A percentile compares a stretch with the other conserved stretches of the same genome.
Conservation (phyloP, 129 eudicot species). For the Oenanthe sinensis region DNA sequence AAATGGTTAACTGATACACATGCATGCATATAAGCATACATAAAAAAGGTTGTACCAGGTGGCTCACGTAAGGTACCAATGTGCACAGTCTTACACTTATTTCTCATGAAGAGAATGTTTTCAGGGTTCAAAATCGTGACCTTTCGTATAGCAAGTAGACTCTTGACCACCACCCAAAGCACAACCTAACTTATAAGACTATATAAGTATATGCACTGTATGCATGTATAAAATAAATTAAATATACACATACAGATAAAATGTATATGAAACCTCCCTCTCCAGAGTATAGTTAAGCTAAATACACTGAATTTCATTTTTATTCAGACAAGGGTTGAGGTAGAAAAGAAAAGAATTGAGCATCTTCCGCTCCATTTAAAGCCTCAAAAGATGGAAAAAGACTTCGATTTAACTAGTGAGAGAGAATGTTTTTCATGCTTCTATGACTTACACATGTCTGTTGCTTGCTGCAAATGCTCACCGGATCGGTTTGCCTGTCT, state of each 20-base stretch:
- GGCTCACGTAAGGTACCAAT: not conserved
- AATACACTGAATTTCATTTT: not conserved
- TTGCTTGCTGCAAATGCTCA: constrained; percentile 54
- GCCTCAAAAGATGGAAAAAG: constrained; percentile 51
- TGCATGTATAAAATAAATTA: not conserved
- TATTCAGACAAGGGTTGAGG: constrained; percentile 42
- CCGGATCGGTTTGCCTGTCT: constrained; percentile 52
- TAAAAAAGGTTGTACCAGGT: not conserved
- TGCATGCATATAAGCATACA: not conserved
- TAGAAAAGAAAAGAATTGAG: constrained; percentile 45
- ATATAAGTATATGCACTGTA: not conserved
- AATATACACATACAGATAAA: not conserved
- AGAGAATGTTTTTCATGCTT: constrained; percentile 67
- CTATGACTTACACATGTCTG: constrained; percentile 66
- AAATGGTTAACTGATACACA: not conserved
- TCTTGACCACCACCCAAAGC: not conserved
- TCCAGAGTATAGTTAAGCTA: not conserved
- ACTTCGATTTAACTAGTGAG: constrained; percentile 43
- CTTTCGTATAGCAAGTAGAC: not conserved
- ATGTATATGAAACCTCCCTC: not conserved
- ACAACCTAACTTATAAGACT: not conserved
- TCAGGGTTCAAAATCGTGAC: too few species aligned
- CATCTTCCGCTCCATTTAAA: constrained; percentile 21
- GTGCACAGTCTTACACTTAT: not conserved
- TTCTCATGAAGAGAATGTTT: not conserved